Evolutionary conservation across 208 protist genomes (phyloP).

Genomic region (Crithidia expoeki): DNA sequence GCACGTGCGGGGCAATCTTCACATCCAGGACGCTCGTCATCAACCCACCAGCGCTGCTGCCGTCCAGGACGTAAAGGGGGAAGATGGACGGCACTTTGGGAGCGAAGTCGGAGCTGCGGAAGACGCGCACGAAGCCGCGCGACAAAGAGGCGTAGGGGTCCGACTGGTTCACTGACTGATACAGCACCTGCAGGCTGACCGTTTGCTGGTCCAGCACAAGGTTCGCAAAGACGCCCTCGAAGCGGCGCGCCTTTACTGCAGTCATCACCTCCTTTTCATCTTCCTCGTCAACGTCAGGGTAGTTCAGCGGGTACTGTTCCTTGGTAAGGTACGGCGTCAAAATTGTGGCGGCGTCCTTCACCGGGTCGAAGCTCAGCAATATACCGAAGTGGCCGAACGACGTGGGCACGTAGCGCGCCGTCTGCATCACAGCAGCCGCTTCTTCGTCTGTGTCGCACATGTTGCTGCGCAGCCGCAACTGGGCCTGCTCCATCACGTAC

Average conservation of each 20-base stretch:
- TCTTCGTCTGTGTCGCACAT: conserved; percentile 78
- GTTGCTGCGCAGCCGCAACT: conserved; percentile 77
- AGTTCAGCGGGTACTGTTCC: conserved; percentile 41
- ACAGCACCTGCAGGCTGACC: conserved; percentile 78
- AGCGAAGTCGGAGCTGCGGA: conserved; percentile 47
- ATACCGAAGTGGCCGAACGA: conserved; percentile 76
- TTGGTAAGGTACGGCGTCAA: conserved; percentile 61
- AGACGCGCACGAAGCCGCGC: conserved; percentile 90
- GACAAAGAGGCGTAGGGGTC: conserved; percentile 78
- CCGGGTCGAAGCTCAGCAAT: conserved; percentile 74
- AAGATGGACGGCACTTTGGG: conserved; percentile 76
- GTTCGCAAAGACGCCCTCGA: conserved; percentile 41
- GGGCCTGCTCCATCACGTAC: conserved; percentile 83
- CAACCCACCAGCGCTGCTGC: conserved; percentile 74
- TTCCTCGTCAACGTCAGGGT: conserved; percentile 9
- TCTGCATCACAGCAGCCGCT: conserved; percentile 38
- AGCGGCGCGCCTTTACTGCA: conserved; percentile 22
- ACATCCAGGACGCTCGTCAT: conserved; percentile 75
- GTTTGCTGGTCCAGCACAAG: conserved; percentile 74
- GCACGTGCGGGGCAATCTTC: conserved; percentile 82
- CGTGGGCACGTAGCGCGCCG: conserved; percentile 47
- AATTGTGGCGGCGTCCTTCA: conserved; percentile 66
- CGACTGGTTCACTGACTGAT: conserved; percentile 64
- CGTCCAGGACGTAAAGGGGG: conserved; percentile 84
- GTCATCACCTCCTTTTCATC: conserved; percentile 17